Conservation (phyloP, 2,329 filamentous ascomycete species). For the Eutypella sp. region DNA sequence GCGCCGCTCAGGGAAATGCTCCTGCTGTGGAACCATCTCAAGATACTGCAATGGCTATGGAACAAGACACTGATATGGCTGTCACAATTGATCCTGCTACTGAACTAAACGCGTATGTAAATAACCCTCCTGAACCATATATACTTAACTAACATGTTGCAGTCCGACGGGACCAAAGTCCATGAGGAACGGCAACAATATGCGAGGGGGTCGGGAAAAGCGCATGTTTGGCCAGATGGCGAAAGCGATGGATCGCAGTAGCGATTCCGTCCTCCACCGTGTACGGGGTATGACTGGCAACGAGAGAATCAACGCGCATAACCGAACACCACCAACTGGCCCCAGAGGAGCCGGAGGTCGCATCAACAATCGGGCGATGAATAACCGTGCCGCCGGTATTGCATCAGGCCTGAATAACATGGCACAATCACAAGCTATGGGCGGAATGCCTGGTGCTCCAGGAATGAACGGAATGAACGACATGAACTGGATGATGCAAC, state of each 20-base stretch:
- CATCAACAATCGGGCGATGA: constrained; percentile 45
- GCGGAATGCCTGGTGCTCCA: constrained; percentile 31
- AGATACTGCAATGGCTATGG: constrained; percentile 28
- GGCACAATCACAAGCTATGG: constrained; percentile 35
- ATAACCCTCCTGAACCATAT: constrained; percentile 2
- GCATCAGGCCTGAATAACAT: constrained; percentile 40
- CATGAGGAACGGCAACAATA: constrained; percentile 63
- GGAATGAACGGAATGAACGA: constrained; percentile 39
- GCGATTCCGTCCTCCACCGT: constrained; percentile 74
- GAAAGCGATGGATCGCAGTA: constrained; percentile 72
- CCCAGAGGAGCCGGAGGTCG: constrained; percentile 53
- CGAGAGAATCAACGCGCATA: constrained; percentile 77
- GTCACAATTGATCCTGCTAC: constrained; percentile 42
- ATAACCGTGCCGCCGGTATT: constrained; percentile 46
- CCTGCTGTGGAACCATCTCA: constrained; percentile 13
- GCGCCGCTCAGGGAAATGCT: constrained; percentile 25
- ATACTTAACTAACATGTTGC: constrained; percentile 34
- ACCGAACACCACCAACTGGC: constrained; percentile 65
- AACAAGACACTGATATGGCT: constrained; percentile 70
- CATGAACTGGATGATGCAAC: constrained; percentile 45
- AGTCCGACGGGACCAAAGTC: constrained; percentile 93
- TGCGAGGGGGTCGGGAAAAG: constrained; percentile 60
- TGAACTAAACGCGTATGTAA: constrained; percentile 56
- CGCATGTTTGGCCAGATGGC: constrained; percentile 81
- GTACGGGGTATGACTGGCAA: constrained; percentile 67